Percentiles rank a stretch among this genome's conserved stretches.
Conservation (phyloP, 2,329 filamentous ascomycete genomes). For the Achaetomium macrosporum region DNA sequence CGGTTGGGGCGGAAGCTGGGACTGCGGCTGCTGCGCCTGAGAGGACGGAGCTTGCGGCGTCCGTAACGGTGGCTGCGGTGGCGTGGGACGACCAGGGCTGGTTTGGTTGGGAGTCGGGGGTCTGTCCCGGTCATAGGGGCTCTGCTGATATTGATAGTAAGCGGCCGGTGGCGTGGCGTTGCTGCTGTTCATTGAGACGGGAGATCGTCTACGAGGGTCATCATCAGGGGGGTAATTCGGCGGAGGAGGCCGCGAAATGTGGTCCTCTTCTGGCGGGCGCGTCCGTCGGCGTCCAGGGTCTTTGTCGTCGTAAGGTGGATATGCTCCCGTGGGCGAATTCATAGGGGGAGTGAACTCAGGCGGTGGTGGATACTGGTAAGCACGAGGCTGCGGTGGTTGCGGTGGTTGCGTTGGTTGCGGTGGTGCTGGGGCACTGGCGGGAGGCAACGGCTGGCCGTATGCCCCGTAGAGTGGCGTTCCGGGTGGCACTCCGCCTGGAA, state of each 20-base stretch:
- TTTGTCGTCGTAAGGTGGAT: conserved; percentile 34
- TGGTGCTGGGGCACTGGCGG: conserved; percentile 9
- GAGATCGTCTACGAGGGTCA: conserved; percentile 45
- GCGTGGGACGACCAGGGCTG: conserved; percentile 28
- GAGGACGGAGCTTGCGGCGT: background rate
- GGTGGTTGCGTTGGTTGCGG: no score
- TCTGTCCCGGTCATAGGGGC: conserved; percentile 31
- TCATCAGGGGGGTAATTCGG: conserved; percentile 44
- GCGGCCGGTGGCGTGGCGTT: conserved; percentile 44
- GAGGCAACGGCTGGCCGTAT: conserved; percentile 49
- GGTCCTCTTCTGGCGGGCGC: conserved; percentile 36
- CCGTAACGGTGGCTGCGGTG: conserved; percentile 27
- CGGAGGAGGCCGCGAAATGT: conserved; percentile 38
- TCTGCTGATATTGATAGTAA: conserved; percentile 29
- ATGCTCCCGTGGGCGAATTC: conserved; percentile 34
- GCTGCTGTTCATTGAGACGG: conserved; percentile 41
- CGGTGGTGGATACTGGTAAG: conserved; percentile 19
- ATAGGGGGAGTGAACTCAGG: conserved; percentile 25
- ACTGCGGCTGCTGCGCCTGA: conserved; percentile 3
- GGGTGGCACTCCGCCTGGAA: conserved; percentile 52
- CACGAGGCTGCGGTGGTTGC: conserved; percentile 14
- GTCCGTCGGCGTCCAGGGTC: conserved; percentile 33
- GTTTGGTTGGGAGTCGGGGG: conserved; percentile 36
- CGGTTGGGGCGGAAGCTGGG: background rate
- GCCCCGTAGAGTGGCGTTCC: conserved; percentile 52